These are phyloP conservation scores for Sistotremastrum suecicum DNA, from an alignment of 768 basidiomycete species.

Conservation along the genomic window DNA sequence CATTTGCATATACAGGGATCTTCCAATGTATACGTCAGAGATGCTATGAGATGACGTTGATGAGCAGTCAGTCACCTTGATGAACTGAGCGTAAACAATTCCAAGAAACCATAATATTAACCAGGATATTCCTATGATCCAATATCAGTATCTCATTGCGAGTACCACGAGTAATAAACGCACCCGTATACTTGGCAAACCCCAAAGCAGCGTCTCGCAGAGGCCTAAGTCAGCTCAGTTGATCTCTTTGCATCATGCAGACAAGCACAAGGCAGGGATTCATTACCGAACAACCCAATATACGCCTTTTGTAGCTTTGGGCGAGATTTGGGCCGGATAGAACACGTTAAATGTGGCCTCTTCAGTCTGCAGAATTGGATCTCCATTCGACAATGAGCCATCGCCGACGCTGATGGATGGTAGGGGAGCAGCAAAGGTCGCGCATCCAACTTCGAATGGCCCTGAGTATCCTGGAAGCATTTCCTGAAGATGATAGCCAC, in stretches of 20 bases:
- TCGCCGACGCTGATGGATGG: no score
- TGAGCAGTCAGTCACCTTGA: slow-evolving; percentile 24
- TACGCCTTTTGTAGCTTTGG: slow-evolving; percentile 25
- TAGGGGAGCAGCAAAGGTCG: no score
- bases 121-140: not conserved
- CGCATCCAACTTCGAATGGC: no score
- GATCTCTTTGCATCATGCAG: not conserved
- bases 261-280: not conserved
- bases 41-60: not conserved
- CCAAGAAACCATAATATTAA: slow-evolving; percentile 28
- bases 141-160: not conserved
- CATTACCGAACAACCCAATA: slow-evolving; percentile 45
- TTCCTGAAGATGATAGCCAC: no score
- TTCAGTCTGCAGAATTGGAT: slow-evolving; percentile 38
- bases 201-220: slow-evolving; percentile 36
- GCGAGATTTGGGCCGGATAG: slow-evolving; percentile 37
- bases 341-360: slow-evolving; percentile 53
- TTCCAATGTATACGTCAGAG: slow-evolving; percentile 11
- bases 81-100: slow-evolving; percentile 33
- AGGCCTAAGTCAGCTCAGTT: slow-evolving; percentile 2
- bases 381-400: not conserved
- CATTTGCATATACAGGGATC: slow-evolving; percentile 45
- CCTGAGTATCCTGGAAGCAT: no score
- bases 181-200: slow-evolving; percentile 36
- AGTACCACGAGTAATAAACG: not conserved